These are phyloP conservation scores for Eucalyptus curtisii DNA, from an alignment of 345 rosid genomes.

Conservation along the genomic window DNA sequence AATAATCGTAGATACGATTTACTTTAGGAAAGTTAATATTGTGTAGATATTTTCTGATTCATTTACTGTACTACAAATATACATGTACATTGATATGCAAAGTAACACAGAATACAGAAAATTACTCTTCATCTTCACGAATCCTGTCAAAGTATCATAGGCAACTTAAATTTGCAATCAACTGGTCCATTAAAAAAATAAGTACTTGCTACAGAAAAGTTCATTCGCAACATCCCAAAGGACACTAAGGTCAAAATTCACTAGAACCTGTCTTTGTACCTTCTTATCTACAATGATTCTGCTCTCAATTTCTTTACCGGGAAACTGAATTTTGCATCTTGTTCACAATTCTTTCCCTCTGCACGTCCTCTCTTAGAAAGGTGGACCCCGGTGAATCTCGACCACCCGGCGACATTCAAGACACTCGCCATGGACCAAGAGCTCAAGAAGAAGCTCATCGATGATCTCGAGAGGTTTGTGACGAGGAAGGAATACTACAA, in stretches of 20 bases:
- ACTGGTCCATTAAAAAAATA: not conserved
- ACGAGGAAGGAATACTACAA: not conserved
- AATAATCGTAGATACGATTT: too few species aligned
- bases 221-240: not conserved
- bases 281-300: not conserved
- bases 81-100: too few species aligned
- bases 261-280: not conserved
- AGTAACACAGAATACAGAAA: too few species aligned
- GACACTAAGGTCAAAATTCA: not conserved
- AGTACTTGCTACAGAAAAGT: too few species aligned
- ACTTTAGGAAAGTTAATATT: too few species aligned
- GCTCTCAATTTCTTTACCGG: not conserved
- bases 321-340: not conserved
- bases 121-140: too few species aligned
- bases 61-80: too few species aligned
- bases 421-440: not conserved
- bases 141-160: too few species aligned
- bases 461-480: not conserved
- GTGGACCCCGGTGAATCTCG: constrained; percentile 41
- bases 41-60: too few species aligned
- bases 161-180: not conserved
- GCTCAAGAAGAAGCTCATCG: not conserved
- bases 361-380: not conserved
- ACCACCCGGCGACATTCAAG: constrained; percentile 1
- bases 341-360: too few species aligned